Conservation (phyloP, 768 basidiomycete species). For the Vararia minispora region DNA sequence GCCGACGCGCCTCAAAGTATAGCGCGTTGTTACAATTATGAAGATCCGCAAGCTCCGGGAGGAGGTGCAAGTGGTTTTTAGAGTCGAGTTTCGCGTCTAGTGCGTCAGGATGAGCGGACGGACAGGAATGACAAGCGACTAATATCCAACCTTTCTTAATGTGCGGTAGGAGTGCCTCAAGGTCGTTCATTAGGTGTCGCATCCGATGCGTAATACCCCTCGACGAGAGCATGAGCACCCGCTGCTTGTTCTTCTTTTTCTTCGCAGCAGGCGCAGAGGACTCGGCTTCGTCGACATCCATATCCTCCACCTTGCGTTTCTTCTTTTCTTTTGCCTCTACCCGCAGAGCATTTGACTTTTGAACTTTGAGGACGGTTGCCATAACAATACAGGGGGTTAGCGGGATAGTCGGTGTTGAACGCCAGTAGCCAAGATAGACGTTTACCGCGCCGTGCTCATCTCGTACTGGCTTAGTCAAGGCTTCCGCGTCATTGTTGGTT, state of each 20-base stretch:
- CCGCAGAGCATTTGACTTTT: conserved; percentile 44
- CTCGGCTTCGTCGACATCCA: conserved; percentile 46
- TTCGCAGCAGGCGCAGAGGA: conserved; percentile 26
- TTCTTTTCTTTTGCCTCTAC: conserved; percentile 31
- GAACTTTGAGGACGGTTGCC: conserved; percentile 56
- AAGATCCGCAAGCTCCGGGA: conserved; percentile 94
- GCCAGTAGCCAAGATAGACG: neutral
- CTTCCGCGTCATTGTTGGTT: too few relatives aligned
- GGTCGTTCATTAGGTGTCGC: conserved; percentile 93
- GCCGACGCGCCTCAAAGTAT: conserved; percentile 93
- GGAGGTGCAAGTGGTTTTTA: conserved; percentile 82
- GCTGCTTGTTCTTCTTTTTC: conserved; percentile 84
- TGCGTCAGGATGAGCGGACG: neutral
- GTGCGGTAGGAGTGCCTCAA: conserved; percentile 85
- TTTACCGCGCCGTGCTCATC: too few relatives aligned
- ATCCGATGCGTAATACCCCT: conserved; percentile 92
- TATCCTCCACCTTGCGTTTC: conserved; percentile 56
- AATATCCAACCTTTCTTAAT: conserved; percentile 93
- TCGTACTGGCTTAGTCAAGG: too few relatives aligned
- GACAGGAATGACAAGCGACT: neutral
- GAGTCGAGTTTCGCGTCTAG: conserved; percentile 95
- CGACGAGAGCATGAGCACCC: conserved; percentile 86
- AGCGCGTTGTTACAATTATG: conserved; percentile 96
- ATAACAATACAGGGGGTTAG: conserved; percentile 23
- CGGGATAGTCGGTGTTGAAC: neutral